A percentile compares a stretch with the other conserved stretches of the same genome.
phyloP scores from a whole-genome alignment of 306 rosid species.

The Lathyrus sativus region DNA sequence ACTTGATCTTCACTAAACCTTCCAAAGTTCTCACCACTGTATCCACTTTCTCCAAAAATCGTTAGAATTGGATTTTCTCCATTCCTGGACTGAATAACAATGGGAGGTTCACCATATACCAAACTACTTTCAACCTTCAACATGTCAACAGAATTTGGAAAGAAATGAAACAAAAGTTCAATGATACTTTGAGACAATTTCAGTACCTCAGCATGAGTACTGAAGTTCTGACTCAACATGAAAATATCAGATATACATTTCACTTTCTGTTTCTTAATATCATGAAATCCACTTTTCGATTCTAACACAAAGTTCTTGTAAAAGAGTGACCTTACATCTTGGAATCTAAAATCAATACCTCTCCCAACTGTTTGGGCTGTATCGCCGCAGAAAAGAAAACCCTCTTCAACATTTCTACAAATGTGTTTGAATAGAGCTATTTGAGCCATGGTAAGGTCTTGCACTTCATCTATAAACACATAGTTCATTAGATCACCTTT shows the following conservation, averaged over 20 bases:
- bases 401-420: slow-evolving; percentile 70
- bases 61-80: slow-evolving; percentile 48
- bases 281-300: neutral
- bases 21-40: slow-evolving; percentile 32
- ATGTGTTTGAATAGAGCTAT: slow-evolving; percentile 61
- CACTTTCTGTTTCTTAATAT: slow-evolving; percentile 46
- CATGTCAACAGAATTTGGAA: slow-evolving; percentile 58
- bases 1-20: slow-evolving; percentile 62
- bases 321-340: slow-evolving; percentile 62
- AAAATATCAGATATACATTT: slow-evolving; percentile 54
- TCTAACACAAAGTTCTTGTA: slow-evolving; percentile 54
- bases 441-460: slow-evolving; percentile 68
- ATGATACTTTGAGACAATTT: slow-evolving; percentile 62
- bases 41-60: slow-evolving; percentile 53
- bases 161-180: slow-evolving; percentile 60
- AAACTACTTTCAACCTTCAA: slow-evolving; percentile 63
- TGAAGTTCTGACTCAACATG: slow-evolving; percentile 59
- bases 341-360: slow-evolving; percentile 74
- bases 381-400: slow-evolving; percentile 80
- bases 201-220: slow-evolving; percentile 59
- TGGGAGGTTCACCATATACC: slow-evolving; percentile 55
- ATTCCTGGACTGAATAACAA: slow-evolving; percentile 44
- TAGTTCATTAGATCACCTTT: slow-evolving; percentile 55
- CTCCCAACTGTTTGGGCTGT: slow-evolving; percentile 74
- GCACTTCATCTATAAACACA: slow-evolving; percentile 80